Conservation (phyloP, 495 filamentous ascomycete genomes). For the Hyaloscypha bicolor region DNA sequence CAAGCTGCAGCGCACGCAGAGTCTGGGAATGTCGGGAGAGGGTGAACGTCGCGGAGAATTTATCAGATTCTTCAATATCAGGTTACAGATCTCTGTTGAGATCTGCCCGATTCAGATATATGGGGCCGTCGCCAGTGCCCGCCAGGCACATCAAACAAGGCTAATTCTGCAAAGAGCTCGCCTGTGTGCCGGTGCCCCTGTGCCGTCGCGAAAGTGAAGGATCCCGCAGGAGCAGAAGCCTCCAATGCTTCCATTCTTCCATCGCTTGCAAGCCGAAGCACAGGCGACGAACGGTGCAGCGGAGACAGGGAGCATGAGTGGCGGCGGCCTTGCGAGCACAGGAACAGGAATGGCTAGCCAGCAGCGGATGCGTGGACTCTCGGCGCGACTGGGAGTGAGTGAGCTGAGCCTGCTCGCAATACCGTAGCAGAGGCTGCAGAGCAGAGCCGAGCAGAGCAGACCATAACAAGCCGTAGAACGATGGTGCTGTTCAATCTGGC, state of each 20-base stretch:
- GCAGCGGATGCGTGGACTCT: too few species aligned
- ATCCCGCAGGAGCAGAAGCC: neutral
- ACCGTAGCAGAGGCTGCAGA: too few species aligned
- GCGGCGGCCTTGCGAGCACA: too few species aligned
- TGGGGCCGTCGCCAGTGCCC: neutral
- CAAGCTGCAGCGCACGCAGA: neutral
- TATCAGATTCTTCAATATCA: neutral
- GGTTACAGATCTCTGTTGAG: neutral
- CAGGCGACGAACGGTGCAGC: neutral
- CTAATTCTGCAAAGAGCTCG: neutral
- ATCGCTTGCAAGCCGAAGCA: slow-evolving; percentile 5
- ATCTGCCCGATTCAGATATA: neutral
- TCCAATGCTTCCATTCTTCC: slow-evolving; percentile 10
- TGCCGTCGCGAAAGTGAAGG: neutral
- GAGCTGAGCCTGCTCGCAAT: too few species aligned
- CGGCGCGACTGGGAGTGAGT: too few species aligned
- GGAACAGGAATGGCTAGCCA: too few species aligned
- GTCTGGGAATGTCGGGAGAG: neutral
- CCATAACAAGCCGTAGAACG: too few species aligned
- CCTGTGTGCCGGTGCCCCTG: neutral
- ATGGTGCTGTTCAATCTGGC: too few species aligned
- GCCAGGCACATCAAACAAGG: slow-evolving; percentile 1
- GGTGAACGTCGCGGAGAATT: neutral
- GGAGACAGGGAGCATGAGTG: neutral
- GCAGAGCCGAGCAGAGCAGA: too few species aligned